Conservation (phyloP, 306 rosid species). For the Cucurbita ficifolia region DNA sequence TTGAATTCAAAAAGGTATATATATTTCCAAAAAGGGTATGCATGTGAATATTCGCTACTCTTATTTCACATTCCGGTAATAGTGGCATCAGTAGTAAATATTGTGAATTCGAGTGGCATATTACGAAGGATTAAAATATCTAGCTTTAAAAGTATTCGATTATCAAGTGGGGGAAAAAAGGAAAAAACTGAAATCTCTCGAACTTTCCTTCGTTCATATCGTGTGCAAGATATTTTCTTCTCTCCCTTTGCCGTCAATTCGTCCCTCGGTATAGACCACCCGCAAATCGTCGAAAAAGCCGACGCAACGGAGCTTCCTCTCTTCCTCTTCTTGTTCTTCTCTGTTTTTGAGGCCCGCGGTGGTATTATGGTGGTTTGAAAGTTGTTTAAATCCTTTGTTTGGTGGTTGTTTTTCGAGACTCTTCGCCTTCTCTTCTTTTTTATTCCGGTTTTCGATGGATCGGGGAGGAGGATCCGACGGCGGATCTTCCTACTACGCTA, state of each 20-base stretch:
- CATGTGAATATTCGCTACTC: neutral
- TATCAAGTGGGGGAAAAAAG: neutral
- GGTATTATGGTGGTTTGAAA: neutral
- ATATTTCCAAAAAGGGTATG: neutral
- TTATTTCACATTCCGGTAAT: neutral
- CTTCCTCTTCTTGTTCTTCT: neutral
- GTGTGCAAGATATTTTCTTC: slow-evolving; percentile 41
- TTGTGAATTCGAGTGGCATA: neutral
- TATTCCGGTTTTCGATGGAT: slow-evolving; percentile 33
- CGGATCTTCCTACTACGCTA: slow-evolving; percentile 72
- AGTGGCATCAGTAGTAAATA: slow-evolving; percentile 5
- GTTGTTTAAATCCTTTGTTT: neutral
- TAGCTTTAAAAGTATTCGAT: neutral
- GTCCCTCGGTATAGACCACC: neutral
- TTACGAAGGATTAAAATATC: slow-evolving; percentile 46
- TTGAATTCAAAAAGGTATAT: no score
- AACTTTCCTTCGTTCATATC: slow-evolving; percentile 28
- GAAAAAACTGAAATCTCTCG: slow-evolving; percentile 21
- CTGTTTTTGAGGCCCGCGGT: neutral
- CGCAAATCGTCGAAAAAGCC: neutral
- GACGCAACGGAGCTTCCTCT: neutral
- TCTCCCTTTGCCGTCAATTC: slow-evolving; percentile 3
- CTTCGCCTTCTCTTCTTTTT: neutral
- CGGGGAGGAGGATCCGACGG: slow-evolving; percentile 60
- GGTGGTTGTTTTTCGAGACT: neutral